phyloP scores from a whole-genome alignment of 345 rosid species.

The Gossypium raimondii region DNA sequence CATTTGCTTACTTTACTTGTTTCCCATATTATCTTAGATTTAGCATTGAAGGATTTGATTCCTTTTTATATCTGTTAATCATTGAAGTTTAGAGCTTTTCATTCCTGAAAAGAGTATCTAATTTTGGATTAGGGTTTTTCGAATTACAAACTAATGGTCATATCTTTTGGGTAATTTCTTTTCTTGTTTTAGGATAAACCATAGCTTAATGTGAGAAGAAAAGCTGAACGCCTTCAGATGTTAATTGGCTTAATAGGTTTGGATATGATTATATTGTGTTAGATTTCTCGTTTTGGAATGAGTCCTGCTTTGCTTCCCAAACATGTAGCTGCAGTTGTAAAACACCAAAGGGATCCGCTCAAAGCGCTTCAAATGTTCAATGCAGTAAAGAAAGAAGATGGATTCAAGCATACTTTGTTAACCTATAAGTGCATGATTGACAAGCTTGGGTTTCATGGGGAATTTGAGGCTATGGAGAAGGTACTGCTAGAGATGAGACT shows the following conservation, averaged over 20 bases:
- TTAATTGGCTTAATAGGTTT: slow-evolving; percentile 14
- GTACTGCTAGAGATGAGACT: slow-evolving; percentile 49
- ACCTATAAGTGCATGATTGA: slow-evolving; percentile 71
- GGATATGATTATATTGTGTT: not conserved
- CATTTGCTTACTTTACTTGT: not conserved
- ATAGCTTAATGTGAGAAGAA: slow-evolving; percentile 9
- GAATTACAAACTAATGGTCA: slow-evolving; percentile 8
- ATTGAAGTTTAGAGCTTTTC: slow-evolving; percentile 2
- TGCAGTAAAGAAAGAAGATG: slow-evolving; percentile 58
- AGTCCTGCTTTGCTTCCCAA: slow-evolving; percentile 56
- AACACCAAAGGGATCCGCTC: slow-evolving; percentile 60
- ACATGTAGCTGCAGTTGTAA: slow-evolving; percentile 75
- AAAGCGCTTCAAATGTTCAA: slow-evolving; percentile 76
- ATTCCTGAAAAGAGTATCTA: not conserved
- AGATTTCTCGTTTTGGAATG: slow-evolving; percentile 36
- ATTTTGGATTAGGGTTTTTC: not conserved
- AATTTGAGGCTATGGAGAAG: slow-evolving; percentile 73
- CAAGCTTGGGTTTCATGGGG: slow-evolving; percentile 70
- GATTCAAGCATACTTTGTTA: slow-evolving; percentile 62
- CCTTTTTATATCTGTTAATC: not conserved
- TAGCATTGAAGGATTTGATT: not conserved
- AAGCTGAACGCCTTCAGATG: not conserved
- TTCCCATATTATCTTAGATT: not conserved
- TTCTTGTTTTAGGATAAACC: slow-evolving; percentile 22
- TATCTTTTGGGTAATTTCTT: slow-evolving; percentile 1